Evolutionary conservation across 192 early-diverging fungal genomes (phyloP).

Genomic region (Coemansia sp.): DNA sequence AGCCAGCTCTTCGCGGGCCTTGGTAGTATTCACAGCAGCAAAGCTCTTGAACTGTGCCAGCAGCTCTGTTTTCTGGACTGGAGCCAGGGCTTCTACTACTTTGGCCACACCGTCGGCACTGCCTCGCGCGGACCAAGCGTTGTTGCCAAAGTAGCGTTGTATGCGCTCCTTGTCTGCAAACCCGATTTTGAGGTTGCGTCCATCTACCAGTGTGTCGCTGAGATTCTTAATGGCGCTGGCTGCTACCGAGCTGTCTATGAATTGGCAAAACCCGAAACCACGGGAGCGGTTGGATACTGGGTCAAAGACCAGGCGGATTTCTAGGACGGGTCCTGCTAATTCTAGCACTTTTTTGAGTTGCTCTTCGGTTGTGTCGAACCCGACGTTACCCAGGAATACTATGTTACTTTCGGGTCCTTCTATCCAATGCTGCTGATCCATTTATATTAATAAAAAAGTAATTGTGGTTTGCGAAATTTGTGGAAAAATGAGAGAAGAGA

Average conservation of each 20-base stretch:
- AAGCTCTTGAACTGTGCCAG: conserved; percentile 39
- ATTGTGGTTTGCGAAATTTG: background rate
- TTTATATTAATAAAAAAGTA: conserved; percentile 8
- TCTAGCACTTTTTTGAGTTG: conserved; percentile 91
- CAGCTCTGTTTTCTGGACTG: conserved; percentile 16
- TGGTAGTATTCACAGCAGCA: conserved; percentile 24
- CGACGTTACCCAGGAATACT: conserved; percentile 74
- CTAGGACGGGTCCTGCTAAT: conserved; percentile 84
- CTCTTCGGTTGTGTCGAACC: conserved; percentile 89
- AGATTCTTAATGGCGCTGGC: conserved; percentile 92
- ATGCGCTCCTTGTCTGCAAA: conserved; percentile 70
- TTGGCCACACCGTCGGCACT: conserved; percentile 19
- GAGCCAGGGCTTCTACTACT: conserved; percentile 17
- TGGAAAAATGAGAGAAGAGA: background rate
- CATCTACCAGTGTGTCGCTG: conserved; percentile 86
- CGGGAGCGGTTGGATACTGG: conserved; percentile 74
- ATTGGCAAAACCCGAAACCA: conserved; percentile 96
- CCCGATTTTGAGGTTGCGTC: conserved; percentile 86
- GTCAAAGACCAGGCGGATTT: conserved; percentile 89
- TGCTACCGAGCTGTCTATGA: conserved; percentile 86
- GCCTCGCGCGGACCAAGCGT: conserved; percentile 10
- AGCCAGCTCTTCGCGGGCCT: conserved; percentile 33
- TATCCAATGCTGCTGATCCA: conserved; percentile 33
- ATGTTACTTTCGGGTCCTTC: conserved; percentile 40
- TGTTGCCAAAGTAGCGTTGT: conserved; percentile 32